phyloP scores from a whole-genome alignment of 2,329 filamentous ascomycete genomes.

The Xylaria polymorpha region DNA sequence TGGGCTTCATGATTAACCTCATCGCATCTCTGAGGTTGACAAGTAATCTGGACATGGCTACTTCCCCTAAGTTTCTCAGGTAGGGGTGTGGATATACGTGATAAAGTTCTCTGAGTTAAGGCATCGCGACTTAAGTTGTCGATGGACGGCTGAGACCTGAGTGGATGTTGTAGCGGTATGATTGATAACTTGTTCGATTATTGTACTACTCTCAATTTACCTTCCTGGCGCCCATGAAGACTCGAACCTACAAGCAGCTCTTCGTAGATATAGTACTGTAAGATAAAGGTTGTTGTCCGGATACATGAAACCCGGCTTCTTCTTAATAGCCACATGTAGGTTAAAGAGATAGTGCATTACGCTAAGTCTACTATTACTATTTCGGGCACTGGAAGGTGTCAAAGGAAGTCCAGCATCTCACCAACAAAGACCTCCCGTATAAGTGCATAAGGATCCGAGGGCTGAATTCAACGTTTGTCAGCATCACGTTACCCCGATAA shows the following conservation, averaged over 20 bases:
- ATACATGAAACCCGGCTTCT: background rate
- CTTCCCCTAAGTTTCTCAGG: background rate
- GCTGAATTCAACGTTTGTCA: background rate
- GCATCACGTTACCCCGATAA: background rate
- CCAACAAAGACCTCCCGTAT: background rate
- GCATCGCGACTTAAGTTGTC: background rate
- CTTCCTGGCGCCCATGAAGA: background rate
- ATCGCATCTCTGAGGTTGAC: background rate
- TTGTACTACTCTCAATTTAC: background rate
- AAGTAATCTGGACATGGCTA: background rate
- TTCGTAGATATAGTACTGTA: background rate
- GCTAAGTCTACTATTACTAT: background rate
- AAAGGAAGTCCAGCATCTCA: background rate
- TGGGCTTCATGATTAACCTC: background rate
- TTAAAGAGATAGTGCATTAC: background rate
- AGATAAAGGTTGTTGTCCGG: background rate
- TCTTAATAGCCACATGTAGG: background rate
- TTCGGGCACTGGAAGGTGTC: background rate
- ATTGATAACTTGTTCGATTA: no score
- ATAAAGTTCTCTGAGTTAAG: background rate
- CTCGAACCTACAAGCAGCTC: background rate
- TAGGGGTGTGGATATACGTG: background rate
- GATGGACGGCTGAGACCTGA: background rate
- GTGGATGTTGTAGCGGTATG: background rate
- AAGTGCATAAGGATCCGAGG: conserved; percentile 4